Percentiles rank a stretch among this genome's conserved stretches.
Evolutionary conservation across 2,329 filamentous ascomycete species (phyloP).

Genomic region (Zymoseptoria ardabiliae): DNA sequence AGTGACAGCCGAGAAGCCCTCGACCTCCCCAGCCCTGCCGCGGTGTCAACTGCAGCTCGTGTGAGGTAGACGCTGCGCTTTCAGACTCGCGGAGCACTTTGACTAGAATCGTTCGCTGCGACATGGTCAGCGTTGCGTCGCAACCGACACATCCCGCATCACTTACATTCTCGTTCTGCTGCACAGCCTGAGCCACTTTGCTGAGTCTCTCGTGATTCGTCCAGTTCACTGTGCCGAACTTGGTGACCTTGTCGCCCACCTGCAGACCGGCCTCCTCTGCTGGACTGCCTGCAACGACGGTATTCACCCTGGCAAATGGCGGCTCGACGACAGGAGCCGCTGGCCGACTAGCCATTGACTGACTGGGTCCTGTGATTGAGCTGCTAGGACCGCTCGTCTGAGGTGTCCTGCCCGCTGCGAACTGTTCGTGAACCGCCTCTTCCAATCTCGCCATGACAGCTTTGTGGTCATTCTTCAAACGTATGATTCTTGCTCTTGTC

Average conservation of each 20-base stretch:
- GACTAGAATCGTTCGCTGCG: slow-evolving; percentile 62
- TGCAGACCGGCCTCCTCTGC: slow-evolving; percentile 76
- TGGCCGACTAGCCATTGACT: slow-evolving; percentile 7
- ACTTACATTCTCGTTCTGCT: slow-evolving; percentile 82
- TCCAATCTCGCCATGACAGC: slow-evolving; percentile 78
- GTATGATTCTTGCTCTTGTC: slow-evolving; percentile 83
- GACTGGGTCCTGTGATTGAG: not conserved
- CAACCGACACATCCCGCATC: not conserved
- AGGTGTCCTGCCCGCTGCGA: slow-evolving; percentile 47
- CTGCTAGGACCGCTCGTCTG: slow-evolving; percentile 4
- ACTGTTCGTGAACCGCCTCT: slow-evolving; percentile 78
- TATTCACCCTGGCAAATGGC: slow-evolving; percentile 86
- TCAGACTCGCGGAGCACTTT: slow-evolving; percentile 55
- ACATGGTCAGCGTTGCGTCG: slow-evolving; percentile 7
- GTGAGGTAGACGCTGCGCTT: slow-evolving; percentile 50
- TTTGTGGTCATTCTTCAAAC: slow-evolving; percentile 88
- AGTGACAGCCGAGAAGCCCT: slow-evolving; percentile 83
- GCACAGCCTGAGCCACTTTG: slow-evolving; percentile 82
- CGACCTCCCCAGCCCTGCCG: slow-evolving; percentile 80
- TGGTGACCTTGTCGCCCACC: slow-evolving; percentile 71
- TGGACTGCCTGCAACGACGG: slow-evolving; percentile 68
- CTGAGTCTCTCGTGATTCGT: slow-evolving; percentile 78
- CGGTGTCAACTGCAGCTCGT: slow-evolving; percentile 68
- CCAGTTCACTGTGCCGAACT: slow-evolving; percentile 77
- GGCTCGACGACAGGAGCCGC: slow-evolving; percentile 39